A percentile compares a stretch with the other conserved stretches of the same genome.
Evolutionary conservation across 73 alveolate species (phyloP).

Genomic region (Paramecium pentaurelia): DNA sequence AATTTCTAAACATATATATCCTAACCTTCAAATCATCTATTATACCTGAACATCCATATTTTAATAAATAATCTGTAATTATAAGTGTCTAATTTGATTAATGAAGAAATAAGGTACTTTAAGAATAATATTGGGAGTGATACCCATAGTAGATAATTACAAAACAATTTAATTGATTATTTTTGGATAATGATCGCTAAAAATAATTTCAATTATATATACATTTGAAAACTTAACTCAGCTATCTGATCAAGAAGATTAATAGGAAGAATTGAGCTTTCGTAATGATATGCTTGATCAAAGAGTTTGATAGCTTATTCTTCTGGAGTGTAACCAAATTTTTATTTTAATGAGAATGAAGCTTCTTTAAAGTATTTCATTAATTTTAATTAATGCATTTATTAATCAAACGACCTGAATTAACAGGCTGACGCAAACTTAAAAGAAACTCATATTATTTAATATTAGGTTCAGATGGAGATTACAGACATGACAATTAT

Average conservation of each 20-base stretch:
- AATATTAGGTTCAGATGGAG: not conserved
- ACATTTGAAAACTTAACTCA: constrained; percentile 26
- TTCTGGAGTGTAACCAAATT: not conserved
- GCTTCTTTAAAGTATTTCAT: constrained; percentile 7
- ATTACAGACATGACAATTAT: not conserved
- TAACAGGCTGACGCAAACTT: not conserved
- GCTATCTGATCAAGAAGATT: not conserved
- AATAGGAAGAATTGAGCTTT: not conserved
- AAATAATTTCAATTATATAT: not conserved
- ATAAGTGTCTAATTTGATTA: not conserved
- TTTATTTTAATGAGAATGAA: constrained; percentile 1
- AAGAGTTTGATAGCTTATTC: not conserved
- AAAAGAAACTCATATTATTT: not conserved
- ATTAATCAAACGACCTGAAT: not conserved
- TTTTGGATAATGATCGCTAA: not conserved
- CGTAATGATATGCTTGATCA: constrained; percentile 16
- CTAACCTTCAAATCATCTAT: constrained; percentile 26
- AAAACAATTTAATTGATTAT: not conserved
- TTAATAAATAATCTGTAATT: not conserved
- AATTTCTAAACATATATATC: not conserved
- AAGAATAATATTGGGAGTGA: not conserved
- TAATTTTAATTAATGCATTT: not conserved
- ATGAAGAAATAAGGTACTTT: not conserved
- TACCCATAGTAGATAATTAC: not conserved
- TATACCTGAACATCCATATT: constrained; percentile 23